phyloP scores from a whole-genome alignment of 106 monocot genomes.

The Iris macrosiphon region DNA sequence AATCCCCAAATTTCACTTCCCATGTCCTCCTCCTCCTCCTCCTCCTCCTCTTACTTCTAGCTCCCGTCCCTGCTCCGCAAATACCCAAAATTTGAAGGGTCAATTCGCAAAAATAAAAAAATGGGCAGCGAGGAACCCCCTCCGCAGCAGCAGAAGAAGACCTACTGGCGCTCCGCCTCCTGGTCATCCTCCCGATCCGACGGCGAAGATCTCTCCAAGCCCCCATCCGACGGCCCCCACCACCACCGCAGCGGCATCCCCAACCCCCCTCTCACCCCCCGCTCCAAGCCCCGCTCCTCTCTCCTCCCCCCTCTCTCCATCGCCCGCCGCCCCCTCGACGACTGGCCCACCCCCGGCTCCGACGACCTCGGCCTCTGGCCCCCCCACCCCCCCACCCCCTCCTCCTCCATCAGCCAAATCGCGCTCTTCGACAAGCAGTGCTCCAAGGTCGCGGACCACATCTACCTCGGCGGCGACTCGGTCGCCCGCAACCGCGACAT shows the following conservation, averaged over 20 bases:
- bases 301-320: conserved; percentile 90
- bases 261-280: conserved; percentile 62
- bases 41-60: neutral
- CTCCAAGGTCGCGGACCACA: conserved; percentile 93
- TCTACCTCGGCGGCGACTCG: conserved; percentile 81
- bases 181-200: conserved; percentile 71
- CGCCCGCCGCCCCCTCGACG: conserved; percentile 62
- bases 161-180: conserved; percentile 81
- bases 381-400: conserved; percentile 53
- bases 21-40: neutral
- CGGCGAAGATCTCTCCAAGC: neutral
- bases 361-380: conserved; percentile 88
- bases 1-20: no score
- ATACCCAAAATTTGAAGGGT: neutral
- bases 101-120: neutral
- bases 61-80: neutral
- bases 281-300: conserved; percentile 60
- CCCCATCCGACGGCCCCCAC: conserved; percentile 5
- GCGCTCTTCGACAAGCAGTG: conserved; percentile 95
- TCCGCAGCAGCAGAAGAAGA: conserved; percentile 5
- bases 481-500: conserved; percentile 89
- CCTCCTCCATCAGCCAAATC: conserved; percentile 51
- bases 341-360: conserved; percentile 82
- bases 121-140: conserved; percentile 22
- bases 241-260: conserved; percentile 30